Evolutionary conservation across 495 filamentous ascomycete genomes (phyloP).

Genomic region (Haplographium delicatum): DNA sequence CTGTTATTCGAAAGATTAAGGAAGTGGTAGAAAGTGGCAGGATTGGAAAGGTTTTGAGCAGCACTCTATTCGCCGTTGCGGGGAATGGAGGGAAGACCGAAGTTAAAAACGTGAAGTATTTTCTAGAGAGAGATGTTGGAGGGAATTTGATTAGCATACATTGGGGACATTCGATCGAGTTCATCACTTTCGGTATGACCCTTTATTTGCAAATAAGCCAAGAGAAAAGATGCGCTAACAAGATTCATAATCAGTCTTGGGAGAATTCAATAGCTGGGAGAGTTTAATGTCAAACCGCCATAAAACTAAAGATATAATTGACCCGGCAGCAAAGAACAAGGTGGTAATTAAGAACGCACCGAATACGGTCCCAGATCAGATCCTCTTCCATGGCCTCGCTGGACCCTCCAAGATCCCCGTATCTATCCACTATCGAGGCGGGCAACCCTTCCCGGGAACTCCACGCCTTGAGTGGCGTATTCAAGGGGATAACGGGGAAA

Average conservation of each 20-base stretch:
- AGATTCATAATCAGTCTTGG: not conserved
- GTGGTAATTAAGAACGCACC: conserved; percentile 42
- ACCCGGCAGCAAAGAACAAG: conserved; percentile 28
- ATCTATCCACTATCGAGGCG: conserved; percentile 40
- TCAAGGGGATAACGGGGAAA: conserved; percentile 48
- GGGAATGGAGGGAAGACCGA: conserved; percentile 27
- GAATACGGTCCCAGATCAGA: conserved; percentile 37
- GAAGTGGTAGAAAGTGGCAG: conserved; percentile 38
- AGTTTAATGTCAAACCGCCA: conserved; percentile 27
- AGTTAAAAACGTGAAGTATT: conserved; percentile 36
- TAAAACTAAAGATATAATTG: conserved; percentile 23
- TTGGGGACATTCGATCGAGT: conserved; percentile 36
- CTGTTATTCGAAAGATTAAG: conserved; percentile 37
- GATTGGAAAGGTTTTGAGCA: conserved; percentile 50
- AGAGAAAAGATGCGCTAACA: too few relatives aligned
- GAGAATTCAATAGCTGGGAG: conserved; percentile 4
- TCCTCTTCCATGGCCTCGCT: conserved; percentile 11
- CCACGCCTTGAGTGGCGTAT: conserved; percentile 47
- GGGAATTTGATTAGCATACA: conserved; percentile 46
- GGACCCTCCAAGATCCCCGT: conserved; percentile 29
- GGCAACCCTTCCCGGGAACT: conserved; percentile 42
- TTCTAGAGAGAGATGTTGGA: conserved; percentile 38
- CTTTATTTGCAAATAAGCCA: too few relatives aligned
- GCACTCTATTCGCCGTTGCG: conserved; percentile 32
- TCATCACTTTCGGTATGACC: conserved; percentile 24